These are phyloP conservation scores for Pleurotus ostreatus DNA, from an alignment of 768 basidiomycete genomes.

Conservation along the genomic window DNA sequence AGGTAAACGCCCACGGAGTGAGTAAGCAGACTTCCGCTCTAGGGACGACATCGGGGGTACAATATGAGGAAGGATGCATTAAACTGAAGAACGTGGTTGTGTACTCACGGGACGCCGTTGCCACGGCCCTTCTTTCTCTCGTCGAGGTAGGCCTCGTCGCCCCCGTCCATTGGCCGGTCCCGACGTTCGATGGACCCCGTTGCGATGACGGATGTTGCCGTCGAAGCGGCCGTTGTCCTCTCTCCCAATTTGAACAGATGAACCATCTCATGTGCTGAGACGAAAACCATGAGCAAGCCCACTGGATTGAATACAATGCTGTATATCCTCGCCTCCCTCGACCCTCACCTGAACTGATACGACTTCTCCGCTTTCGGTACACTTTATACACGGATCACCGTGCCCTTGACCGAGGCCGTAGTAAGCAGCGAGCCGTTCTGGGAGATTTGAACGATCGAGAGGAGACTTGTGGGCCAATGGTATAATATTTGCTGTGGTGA, in stretches of 20 bases:
- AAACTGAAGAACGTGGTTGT: background rate
- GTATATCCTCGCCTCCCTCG: slow-evolving; percentile 68
- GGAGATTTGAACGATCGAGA: slow-evolving; percentile 53
- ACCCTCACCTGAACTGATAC: slow-evolving; percentile 93
- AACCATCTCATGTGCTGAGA: slow-evolving; percentile 87
- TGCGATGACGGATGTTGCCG: slow-evolving; percentile 51
- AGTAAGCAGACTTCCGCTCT: too few relatives aligned
- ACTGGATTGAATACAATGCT: slow-evolving; percentile 79
- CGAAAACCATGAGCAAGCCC: slow-evolving; percentile 65
- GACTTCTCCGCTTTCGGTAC: slow-evolving; percentile 89
- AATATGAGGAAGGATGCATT: background rate
- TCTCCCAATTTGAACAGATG: slow-evolving; percentile 88
- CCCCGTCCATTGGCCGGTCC: slow-evolving; percentile 64
- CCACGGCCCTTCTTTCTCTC: slow-evolving; percentile 53
- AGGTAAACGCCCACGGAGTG: too few relatives aligned
- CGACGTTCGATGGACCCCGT: slow-evolving; percentile 62
- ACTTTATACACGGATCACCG: slow-evolving; percentile 89
- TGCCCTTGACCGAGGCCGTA: slow-evolving; percentile 91
- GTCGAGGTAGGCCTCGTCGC: slow-evolving; percentile 85
- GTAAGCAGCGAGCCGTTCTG: slow-evolving; percentile 85
- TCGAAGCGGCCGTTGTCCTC: slow-evolving; percentile 16
- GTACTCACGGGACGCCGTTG: slow-evolving; percentile 45
- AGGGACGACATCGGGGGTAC: too few relatives aligned
- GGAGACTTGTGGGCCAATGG: slow-evolving; percentile 30
- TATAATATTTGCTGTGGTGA: slow-evolving; percentile 92